Conservation (phyloP, 2,329 filamentous ascomycete genomes). For the Microsporum canis region DNA sequence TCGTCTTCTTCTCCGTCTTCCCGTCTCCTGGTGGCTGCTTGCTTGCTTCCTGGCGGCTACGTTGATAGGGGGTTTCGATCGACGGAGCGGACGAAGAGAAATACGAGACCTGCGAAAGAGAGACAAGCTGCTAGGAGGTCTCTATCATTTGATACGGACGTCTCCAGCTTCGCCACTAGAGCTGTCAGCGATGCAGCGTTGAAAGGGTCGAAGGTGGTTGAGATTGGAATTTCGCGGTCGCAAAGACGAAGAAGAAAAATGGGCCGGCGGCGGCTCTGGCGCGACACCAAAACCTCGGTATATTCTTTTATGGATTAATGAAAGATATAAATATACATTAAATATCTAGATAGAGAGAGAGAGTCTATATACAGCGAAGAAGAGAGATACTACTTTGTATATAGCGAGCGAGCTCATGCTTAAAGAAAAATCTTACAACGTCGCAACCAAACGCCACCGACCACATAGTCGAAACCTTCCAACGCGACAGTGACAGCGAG, state of each 20-base stretch:
- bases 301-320: neutral
- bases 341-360: neutral
- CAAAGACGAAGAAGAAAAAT: neutral
- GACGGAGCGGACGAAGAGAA: neutral
- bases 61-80: neutral
- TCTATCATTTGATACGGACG: neutral
- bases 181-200: neutral
- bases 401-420: no score
- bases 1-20: neutral
- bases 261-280: slow-evolving; percentile 1
- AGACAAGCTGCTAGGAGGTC: neutral
- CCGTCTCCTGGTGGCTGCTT: neutral
- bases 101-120: neutral
- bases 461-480: neutral
- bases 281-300: neutral
- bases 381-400: neutral
- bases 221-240: slow-evolving; percentile 1
- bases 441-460: neutral
- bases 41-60: no score
- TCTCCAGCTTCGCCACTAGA: neutral
- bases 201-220: neutral
- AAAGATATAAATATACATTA: neutral
- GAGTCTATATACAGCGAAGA: neutral
- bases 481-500: neutral
- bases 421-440: no score